These are phyloP conservation scores for Globisporangium rhizosaccharum DNA, from an alignment of 352 stramenopile genomes.

Conservation along the genomic window DNA sequence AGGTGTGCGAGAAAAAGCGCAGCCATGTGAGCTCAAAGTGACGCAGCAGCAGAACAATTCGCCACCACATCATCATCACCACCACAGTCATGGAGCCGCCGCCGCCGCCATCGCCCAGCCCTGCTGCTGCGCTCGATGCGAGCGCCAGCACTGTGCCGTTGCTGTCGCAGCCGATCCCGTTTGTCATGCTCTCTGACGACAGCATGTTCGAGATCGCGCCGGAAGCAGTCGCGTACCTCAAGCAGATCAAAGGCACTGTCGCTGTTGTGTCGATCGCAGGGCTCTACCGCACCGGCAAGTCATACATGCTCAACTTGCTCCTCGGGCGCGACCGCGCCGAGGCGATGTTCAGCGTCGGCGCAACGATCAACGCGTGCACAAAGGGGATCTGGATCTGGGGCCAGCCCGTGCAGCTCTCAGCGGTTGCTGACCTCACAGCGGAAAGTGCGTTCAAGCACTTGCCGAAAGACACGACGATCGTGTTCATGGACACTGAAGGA, in stretches of 20 bases:
- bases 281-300: constrained; percentile 78
- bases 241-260: constrained; percentile 50
- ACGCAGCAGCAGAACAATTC: too few relatives aligned
- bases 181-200: constrained; percentile 68
- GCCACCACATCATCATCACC: too few relatives aligned
- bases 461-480: constrained; percentile 36
- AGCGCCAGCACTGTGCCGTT: background rate
- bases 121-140: too few relatives aligned
- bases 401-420: constrained; percentile 29
- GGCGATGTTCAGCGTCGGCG: constrained; percentile 71
- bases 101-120: too few relatives aligned
- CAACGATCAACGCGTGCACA: constrained; percentile 71
- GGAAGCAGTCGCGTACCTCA: constrained; percentile 58
- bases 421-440: constrained; percentile 1
- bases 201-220: constrained; percentile 51
- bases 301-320: constrained; percentile 71
- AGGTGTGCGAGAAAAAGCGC: too few relatives aligned
- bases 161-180: constrained; percentile 38
- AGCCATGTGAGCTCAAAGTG: too few relatives aligned
- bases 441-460: constrained; percentile 33
- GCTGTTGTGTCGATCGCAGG: constrained; percentile 67
- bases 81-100: too few relatives aligned
- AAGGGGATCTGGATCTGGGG: constrained; percentile 84
- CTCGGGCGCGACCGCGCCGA: constrained; percentile 35
- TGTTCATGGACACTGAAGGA: constrained; percentile 80